Conservation (phyloP, 2,329 filamentous ascomycete species). For the Botrytis tulipae region DNA sequence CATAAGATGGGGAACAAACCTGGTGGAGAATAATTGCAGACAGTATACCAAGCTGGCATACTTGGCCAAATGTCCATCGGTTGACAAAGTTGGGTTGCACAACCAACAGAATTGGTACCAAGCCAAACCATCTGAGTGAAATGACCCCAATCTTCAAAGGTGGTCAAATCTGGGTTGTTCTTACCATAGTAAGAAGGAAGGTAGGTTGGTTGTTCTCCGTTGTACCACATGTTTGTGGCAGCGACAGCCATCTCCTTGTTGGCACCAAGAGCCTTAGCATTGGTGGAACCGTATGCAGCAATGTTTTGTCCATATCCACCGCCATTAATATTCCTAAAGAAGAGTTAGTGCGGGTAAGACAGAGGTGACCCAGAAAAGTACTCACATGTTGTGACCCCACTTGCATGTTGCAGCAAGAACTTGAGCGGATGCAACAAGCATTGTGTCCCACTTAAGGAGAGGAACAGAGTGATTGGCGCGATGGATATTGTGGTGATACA, state of each 20-base stretch:
- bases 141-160: conserved; percentile 69
- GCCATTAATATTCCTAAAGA: conserved; percentile 49
- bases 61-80: conserved; percentile 43
- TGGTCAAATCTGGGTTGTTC: conserved; percentile 55
- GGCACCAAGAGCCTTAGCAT: conserved; percentile 47
- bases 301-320: conserved; percentile 88
- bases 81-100: conserved; percentile 54
- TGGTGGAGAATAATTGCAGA: conserved; percentile 73
- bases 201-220: conserved; percentile 66
- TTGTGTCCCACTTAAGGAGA: conserved; percentile 14
- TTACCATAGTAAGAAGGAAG: conserved; percentile 56
- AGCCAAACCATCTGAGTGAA: conserved; percentile 74
- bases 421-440: conserved; percentile 19
- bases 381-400: conserved; percentile 57
- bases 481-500: conserved; percentile 22
- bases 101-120: conserved; percentile 58
- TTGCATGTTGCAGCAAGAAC: conserved; percentile 23
- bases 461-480: conserved; percentile 22
- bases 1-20: conserved; percentile 3
- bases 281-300: conserved; percentile 57
- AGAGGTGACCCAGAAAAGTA: conserved; percentile 27
- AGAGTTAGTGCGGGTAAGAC: neutral
- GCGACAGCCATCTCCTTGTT: conserved; percentile 57
- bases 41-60: conserved; percentile 62
- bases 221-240: conserved; percentile 85